Conservation (phyloP, 1,284 basidiomycete genomes). For the Cryptococcus sp. region DNA sequence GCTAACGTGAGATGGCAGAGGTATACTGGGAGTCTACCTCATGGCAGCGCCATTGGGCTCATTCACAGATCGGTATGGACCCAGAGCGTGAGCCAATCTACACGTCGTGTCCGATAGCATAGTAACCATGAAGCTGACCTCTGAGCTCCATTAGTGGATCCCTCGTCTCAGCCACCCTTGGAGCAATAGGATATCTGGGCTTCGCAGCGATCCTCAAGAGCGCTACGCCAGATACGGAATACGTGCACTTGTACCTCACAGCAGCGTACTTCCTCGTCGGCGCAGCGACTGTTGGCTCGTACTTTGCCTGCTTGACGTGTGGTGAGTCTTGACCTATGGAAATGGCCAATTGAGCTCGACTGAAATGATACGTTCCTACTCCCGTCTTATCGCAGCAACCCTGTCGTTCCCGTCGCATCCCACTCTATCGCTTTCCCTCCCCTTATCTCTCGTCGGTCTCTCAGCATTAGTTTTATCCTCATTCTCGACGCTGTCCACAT, state of each 20-base stretch:
- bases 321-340: constrained; percentile 34
- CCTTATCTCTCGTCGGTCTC: constrained; percentile 49
- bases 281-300: constrained; percentile 50
- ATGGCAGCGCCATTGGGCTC: constrained; percentile 52
- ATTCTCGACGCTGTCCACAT: constrained; percentile 40
- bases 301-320: constrained; percentile 51
- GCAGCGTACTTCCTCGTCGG: constrained; percentile 49
- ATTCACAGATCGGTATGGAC: constrained; percentile 48
- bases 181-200: constrained; percentile 44
- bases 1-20: constrained; percentile 25
- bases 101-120: neutral
- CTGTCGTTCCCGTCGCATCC: constrained; percentile 51
- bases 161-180: constrained; percentile 41
- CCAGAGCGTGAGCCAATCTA: constrained; percentile 36
- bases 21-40: constrained; percentile 53
- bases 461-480: constrained; percentile 49
- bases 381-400: constrained; percentile 29
- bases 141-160: constrained; percentile 34
- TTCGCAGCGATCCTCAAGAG: constrained; percentile 41
- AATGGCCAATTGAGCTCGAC: no score
- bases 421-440: constrained; percentile 51
- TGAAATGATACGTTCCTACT: neutral
- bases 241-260: constrained; percentile 42
- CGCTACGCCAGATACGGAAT: constrained; percentile 27
- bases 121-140: constrained; percentile 6